phyloP scores from a whole-genome alignment of 805 yeast genomes.

The Zygosaccharomyces bailii region DNA sequence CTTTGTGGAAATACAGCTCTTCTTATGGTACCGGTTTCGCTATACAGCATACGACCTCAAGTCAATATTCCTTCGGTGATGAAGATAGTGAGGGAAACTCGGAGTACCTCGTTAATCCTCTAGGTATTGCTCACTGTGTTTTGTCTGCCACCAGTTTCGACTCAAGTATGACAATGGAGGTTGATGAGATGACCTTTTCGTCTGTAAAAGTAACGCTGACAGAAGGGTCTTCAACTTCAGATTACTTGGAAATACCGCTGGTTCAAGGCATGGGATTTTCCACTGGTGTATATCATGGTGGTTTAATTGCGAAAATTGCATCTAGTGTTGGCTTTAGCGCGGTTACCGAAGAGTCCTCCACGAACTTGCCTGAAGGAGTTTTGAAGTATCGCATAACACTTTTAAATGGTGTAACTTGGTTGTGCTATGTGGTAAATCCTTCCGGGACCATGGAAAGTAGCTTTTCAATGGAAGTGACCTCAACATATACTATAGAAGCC shows the following conservation, averaged over 20 bases:
- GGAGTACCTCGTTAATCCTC: conserved; percentile 50
- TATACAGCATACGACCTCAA: conserved; percentile 51
- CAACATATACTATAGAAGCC: conserved; percentile 31
- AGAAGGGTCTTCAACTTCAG: conserved; percentile 26
- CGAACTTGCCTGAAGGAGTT: conserved; percentile 38
- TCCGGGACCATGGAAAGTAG: conserved; percentile 18
- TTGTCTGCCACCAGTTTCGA: conserved; percentile 51
- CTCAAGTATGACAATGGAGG: conserved; percentile 39
- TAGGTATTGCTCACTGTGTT: conserved; percentile 51
- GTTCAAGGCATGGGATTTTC: conserved; percentile 62
- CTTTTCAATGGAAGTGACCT: conserved; percentile 5
- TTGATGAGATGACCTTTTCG: conserved; percentile 48
- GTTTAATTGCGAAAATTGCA: conserved; percentile 40
- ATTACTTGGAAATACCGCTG: conserved; percentile 46
- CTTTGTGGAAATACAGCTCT: conserved; percentile 50
- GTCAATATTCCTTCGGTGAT: conserved; percentile 43
- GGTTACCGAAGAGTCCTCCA: conserved; percentile 25
- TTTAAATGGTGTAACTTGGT: conserved; percentile 47
- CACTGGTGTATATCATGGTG: conserved; percentile 43
- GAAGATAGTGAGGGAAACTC: conserved; percentile 42
- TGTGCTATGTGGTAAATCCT: conserved; percentile 46
- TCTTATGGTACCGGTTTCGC: conserved; percentile 53
- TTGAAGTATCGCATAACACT: conserved; percentile 47
- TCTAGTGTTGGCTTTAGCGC: conserved; percentile 45
- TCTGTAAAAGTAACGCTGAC: conserved; percentile 48